These are phyloP conservation scores for Penicillium palitans DNA, from an alignment of 2,329 filamentous ascomycete species.

Conservation along the genomic window DNA sequence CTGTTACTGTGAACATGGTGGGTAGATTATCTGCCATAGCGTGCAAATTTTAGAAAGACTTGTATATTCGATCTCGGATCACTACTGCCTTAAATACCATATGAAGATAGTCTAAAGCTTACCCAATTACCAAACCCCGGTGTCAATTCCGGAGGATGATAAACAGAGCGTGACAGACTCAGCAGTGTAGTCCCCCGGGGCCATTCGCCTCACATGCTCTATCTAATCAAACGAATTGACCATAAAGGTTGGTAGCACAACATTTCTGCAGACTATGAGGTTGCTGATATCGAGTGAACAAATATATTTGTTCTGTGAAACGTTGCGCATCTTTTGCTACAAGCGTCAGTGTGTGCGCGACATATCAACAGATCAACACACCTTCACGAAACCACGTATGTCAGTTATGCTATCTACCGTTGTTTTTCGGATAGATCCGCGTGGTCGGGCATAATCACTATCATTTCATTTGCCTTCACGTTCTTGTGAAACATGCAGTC, in stretches of 20 bases:
- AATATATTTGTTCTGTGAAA: neutral
- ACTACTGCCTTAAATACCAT: neutral
- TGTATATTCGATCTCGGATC: neutral
- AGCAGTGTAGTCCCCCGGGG: neutral
- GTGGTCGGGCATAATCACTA: no score
- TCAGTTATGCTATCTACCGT: neutral
- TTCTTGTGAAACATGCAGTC: no score
- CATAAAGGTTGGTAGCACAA: neutral
- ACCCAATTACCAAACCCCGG: neutral
- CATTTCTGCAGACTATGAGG: neutral
- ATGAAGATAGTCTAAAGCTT: neutral
- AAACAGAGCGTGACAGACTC: neutral
- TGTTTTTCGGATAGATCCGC: neutral
- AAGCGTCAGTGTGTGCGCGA: neutral
- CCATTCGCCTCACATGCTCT: neutral
- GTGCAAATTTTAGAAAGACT: neutral
- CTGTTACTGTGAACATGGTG: conserved; percentile 5
- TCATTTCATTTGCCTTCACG: no score
- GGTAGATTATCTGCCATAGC: neutral
- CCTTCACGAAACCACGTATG: neutral
- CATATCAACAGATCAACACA: neutral
- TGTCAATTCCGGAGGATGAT: neutral
- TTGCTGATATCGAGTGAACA: neutral
- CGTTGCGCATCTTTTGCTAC: neutral
- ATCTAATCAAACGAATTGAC: neutral